phyloP scores from a whole-genome alignment of 2,329 filamentous ascomycete genomes.

The Incumbomyces delicatus region DNA sequence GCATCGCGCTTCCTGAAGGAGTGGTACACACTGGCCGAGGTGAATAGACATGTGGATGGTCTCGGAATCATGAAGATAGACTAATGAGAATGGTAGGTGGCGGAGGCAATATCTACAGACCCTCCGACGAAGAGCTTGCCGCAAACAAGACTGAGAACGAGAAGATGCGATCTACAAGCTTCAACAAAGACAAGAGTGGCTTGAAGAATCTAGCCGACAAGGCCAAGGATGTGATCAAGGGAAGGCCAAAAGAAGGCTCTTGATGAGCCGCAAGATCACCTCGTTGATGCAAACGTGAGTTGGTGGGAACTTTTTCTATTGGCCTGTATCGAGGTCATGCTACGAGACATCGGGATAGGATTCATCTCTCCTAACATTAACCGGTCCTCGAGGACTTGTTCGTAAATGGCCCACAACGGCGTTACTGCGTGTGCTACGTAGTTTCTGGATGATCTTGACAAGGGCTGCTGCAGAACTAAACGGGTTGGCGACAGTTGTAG shows the following conservation, averaged over 20 bases:
- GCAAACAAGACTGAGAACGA: slow-evolving; percentile 25
- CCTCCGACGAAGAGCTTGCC: slow-evolving; percentile 22
- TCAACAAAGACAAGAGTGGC: slow-evolving; percentile 19
- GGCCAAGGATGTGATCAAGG: slow-evolving; percentile 37
- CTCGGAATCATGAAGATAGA: not conserved
- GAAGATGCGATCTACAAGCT: slow-evolving; percentile 21
- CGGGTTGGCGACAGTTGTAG: too few species aligned
- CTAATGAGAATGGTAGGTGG: slow-evolving; percentile 16
- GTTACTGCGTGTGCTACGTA: too few species aligned
- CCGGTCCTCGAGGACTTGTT: too few species aligned
- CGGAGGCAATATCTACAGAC: slow-evolving; percentile 21
- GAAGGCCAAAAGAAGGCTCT: not conserved
- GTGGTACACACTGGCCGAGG: slow-evolving; percentile 35
- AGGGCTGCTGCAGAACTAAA: too few species aligned
- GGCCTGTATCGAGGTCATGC: too few species aligned
- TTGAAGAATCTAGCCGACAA: slow-evolving; percentile 41
- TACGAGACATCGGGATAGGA: too few species aligned
- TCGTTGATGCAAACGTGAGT: too few species aligned
- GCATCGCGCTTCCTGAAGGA: slow-evolving; percentile 27
- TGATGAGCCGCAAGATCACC: not conserved
- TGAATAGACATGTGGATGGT: slow-evolving; percentile 19
- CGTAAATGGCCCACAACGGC: too few species aligned
- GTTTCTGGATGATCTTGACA: too few species aligned
- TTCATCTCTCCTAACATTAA: too few species aligned
- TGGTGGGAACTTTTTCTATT: too few species aligned